Evolutionary conservation across 805 yeast genomes (phyloP).

Genomic region (Yamadazyma paraphyllophila): DNA sequence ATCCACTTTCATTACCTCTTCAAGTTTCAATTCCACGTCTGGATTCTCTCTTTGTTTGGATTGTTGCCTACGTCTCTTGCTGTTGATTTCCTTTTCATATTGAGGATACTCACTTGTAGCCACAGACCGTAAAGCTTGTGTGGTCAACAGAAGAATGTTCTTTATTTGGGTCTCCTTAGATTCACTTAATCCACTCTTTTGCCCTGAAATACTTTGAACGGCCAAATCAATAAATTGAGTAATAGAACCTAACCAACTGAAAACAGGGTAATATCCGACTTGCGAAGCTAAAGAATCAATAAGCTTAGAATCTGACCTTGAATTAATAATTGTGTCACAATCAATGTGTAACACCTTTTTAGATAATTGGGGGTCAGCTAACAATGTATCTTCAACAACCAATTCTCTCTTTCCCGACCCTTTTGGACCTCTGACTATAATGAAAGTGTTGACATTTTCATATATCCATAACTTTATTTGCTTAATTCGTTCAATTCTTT

Average conservation of each 20-base stretch:
- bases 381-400: conserved; percentile 65
- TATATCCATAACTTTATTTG: conserved; percentile 75
- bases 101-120: conserved; percentile 31
- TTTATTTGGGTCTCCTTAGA: conserved; percentile 77
- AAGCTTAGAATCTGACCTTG: conserved; percentile 71
- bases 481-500: conserved; percentile 63
- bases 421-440: conserved; percentile 86
- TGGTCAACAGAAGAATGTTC: conserved; percentile 70
- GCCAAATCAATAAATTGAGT: conserved; percentile 79
- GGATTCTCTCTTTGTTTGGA: conserved; percentile 17
- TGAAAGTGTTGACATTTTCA: conserved; percentile 88
- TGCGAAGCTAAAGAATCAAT: conserved; percentile 68
- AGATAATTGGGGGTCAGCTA: conserved; percentile 43
- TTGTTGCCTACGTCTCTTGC: conserved; percentile 18
- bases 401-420: conserved; percentile 92
- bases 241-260: conserved; percentile 85
- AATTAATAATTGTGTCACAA: conserved; percentile 71
- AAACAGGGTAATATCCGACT: conserved; percentile 89
- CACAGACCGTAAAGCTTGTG: conserved; percentile 73
- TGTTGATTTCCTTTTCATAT: conserved; percentile 24
- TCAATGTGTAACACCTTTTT: conserved; percentile 65
- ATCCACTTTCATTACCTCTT: conserved; percentile 59
- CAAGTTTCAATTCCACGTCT: conserved; percentile 17
- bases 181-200: conserved; percentile 86
- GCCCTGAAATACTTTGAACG: conserved; percentile 90